These are phyloP conservation scores for Cutaneotrichosporon mucoides DNA, from an alignment of 1,284 basidiomycete species.

Conservation along the genomic window DNA sequence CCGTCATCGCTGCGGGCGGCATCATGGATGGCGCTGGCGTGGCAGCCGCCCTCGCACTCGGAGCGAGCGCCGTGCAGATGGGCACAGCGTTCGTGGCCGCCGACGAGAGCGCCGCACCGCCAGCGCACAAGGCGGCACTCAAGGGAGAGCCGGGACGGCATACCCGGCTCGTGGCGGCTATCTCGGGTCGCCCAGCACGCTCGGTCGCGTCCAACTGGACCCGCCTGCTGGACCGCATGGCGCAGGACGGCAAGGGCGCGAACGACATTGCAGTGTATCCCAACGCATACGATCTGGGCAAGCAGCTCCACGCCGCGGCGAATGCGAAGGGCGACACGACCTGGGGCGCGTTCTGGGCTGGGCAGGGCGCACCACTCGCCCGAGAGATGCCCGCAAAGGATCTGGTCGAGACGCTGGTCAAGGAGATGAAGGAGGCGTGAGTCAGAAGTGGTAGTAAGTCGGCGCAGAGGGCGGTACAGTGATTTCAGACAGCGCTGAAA, in stretches of 20 bases:
- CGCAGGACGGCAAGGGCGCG: not conserved
- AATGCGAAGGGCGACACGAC: slow-evolving; percentile 29
- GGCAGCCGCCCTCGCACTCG: slow-evolving; percentile 22
- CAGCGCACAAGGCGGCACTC: slow-evolving; percentile 25
- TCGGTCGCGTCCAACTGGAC: slow-evolving; percentile 29
- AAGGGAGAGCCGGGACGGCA: slow-evolving; percentile 8
- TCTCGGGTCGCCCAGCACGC: slow-evolving; percentile 38
- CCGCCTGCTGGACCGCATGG: slow-evolving; percentile 2
- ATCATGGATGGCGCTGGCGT: slow-evolving; percentile 35
- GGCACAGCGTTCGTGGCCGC: slow-evolving; percentile 38
- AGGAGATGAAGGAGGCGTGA: slow-evolving; percentile 16
- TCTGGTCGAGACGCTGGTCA: slow-evolving; percentile 21
- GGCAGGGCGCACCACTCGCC: slow-evolving; percentile 27
- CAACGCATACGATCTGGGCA: slow-evolving; percentile 35
- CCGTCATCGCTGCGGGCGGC: slow-evolving; percentile 39
- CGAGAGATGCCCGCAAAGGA: slow-evolving; percentile 28
- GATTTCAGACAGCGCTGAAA: not conserved
- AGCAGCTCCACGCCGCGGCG: slow-evolving; percentile 33
- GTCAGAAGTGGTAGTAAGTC: not conserved
- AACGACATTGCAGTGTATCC: slow-evolving; percentile 29
- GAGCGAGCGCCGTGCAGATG: slow-evolving; percentile 34
- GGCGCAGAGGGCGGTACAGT: too few species aligned
- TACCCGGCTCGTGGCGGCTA: slow-evolving; percentile 26
- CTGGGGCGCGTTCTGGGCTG: slow-evolving; percentile 40
- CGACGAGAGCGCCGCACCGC: slow-evolving; percentile 33